Conservation (phyloP, 495 filamentous ascomycete genomes). For the Neurospora hispaniola region DNA sequence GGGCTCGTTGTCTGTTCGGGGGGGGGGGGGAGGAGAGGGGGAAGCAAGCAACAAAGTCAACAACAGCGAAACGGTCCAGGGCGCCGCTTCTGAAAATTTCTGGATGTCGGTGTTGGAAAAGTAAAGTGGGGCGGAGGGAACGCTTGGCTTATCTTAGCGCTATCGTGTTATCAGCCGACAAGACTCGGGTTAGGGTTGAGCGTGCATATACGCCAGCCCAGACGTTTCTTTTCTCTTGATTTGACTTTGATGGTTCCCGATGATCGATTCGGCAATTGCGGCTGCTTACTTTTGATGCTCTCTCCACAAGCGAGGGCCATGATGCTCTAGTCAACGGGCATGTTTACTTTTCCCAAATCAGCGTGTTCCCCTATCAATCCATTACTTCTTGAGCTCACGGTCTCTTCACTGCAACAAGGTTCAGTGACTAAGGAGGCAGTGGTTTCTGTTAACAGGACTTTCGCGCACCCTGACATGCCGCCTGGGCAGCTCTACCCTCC, state of each 20-base stretch:
- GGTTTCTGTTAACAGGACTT: not conserved
- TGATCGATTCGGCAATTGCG: not conserved
- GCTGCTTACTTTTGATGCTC: not conserved
- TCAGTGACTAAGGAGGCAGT: not conserved
- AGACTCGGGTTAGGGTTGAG: not conserved
- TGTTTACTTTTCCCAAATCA: not conserved
- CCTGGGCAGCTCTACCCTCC: not conserved
- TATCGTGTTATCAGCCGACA: not conserved
- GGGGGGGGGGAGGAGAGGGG: no score
- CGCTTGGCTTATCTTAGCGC: slow-evolving; percentile 5
- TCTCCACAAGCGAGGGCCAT: not conserved
- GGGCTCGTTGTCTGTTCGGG: not conserved
- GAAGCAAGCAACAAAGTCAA: not conserved
- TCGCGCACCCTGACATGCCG: not conserved
- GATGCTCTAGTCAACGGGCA: not conserved
- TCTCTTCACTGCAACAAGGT: not conserved
- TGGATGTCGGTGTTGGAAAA: slow-evolving; percentile 9
- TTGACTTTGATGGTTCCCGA: not conserved
- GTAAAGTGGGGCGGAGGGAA: slow-evolving; percentile 6
- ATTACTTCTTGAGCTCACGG: not conserved
- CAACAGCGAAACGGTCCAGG: not conserved
- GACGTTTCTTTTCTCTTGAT: no score
- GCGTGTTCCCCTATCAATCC: not conserved
- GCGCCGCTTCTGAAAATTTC: slow-evolving; percentile 7
- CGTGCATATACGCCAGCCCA: not conserved